phyloP scores from a whole-genome alignment of 768 basidiomycete species.

The Tubosaeta brunneosetosa region DNA sequence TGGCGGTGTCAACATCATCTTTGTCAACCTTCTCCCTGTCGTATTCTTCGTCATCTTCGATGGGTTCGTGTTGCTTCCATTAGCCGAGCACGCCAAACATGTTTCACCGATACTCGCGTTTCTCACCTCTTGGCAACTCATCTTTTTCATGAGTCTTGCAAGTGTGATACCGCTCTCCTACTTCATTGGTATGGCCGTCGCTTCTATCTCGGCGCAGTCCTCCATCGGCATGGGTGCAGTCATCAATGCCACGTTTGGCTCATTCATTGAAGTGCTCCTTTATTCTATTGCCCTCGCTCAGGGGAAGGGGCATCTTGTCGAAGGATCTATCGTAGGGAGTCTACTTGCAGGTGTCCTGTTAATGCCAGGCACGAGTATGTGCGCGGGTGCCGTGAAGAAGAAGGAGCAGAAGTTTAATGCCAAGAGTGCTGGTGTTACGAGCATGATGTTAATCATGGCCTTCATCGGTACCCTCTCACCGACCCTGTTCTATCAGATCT shows the following conservation, averaged over 20 bases:
- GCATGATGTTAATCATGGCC: slow-evolving; percentile 99
- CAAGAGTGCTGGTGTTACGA: slow-evolving; percentile 97
- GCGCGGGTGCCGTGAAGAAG: slow-evolving; percentile 76
- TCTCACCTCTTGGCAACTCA: slow-evolving; percentile 67
- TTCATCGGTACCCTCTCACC: slow-evolving; percentile 95
- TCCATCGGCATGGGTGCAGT: slow-evolving; percentile 99
- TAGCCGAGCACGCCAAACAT: slow-evolving; percentile 59
- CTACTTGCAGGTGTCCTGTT: slow-evolving; percentile 91
- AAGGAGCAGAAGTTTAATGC: slow-evolving; percentile 99
- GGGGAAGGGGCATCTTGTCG: slow-evolving; percentile 89
- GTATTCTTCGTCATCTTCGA: slow-evolving; percentile 97
- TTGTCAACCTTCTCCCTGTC: slow-evolving; percentile 89
- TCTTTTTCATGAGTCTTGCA: slow-evolving; percentile 80
- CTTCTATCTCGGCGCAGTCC: slow-evolving; percentile 96
- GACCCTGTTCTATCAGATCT: slow-evolving; percentile 96
- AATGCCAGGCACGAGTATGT: slow-evolving; percentile 98
- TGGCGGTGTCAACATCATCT: slow-evolving; percentile 97
- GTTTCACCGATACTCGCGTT: slow-evolving; percentile 63
- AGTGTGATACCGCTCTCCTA: slow-evolving; percentile 97
- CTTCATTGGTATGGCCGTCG: slow-evolving; percentile 99
- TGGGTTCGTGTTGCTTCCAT: slow-evolving; percentile 73
- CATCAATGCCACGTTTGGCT: slow-evolving; percentile 98
- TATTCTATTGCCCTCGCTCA: slow-evolving; percentile 88
- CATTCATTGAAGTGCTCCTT: slow-evolving; percentile 94
- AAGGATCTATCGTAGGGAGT: slow-evolving; percentile 94